phyloP scores from a whole-genome alignment of 345 rosid species.

The Erucastrum elatum region DNA sequence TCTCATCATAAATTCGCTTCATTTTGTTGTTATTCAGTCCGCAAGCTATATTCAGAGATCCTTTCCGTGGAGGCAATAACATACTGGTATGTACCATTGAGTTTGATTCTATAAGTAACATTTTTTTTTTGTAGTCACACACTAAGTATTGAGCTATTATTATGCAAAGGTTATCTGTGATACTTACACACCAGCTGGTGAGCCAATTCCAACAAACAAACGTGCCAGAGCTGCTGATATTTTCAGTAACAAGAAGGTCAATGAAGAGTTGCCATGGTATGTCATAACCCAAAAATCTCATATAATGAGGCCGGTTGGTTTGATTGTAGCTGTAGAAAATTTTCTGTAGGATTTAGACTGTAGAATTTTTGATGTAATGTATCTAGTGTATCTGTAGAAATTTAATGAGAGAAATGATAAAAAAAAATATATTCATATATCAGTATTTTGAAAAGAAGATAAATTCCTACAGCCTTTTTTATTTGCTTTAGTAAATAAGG shows the following conservation, averaged over 20 bases:
- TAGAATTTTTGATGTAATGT: no score
- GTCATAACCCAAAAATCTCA: conserved; percentile 18
- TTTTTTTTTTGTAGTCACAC: neutral
- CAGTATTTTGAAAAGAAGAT: no score
- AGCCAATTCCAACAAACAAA: conserved; percentile 99
- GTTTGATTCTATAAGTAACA: neutral
- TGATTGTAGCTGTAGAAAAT: no score
- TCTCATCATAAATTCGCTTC: conserved; percentile 6
- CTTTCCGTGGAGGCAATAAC: conserved; percentile 95
- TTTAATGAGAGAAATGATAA: no score
- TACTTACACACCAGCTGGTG: conserved; percentile 89
- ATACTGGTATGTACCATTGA: conserved; percentile 59
- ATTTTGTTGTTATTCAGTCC: conserved; percentile 57
- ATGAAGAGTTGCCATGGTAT: conserved; percentile 76
- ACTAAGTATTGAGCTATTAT: conserved; percentile 10
- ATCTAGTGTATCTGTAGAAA: no score
- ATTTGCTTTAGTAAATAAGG: no score
- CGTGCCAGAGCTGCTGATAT: conserved; percentile 84
- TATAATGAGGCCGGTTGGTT: no score
- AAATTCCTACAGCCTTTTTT: no score
- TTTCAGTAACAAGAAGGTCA: conserved; percentile 69
- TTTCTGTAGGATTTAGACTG: no score
- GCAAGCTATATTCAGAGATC: conserved; percentile 93
- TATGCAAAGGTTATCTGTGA: conserved; percentile 78
- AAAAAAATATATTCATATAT: no score